These are phyloP conservation scores for Colletotrichum shisoi DNA, from an alignment of 2,329 filamentous ascomycete genomes.

Conservation along the genomic window DNA sequence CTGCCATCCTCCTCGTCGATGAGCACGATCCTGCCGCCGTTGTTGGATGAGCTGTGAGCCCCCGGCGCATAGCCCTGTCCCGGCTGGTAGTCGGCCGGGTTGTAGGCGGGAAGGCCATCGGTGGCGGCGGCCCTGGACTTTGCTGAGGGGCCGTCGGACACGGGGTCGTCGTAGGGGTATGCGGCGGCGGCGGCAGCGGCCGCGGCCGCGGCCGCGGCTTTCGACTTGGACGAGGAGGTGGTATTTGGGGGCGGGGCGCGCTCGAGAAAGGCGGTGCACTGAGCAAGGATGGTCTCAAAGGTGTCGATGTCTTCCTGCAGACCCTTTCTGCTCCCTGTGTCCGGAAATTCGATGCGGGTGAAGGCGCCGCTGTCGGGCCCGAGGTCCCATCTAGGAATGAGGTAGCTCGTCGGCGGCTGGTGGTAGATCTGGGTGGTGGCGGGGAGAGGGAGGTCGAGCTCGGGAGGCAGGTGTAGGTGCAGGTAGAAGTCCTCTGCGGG, in stretches of 20 bases:
- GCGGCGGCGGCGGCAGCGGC: conserved; percentile 13
- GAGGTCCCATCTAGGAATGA: conserved; percentile 94
- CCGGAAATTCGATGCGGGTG: conserved; percentile 89
- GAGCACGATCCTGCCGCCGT: conserved; percentile 83
- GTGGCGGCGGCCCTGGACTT: conserved; percentile 43
- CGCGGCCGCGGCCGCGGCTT: conserved; percentile 13
- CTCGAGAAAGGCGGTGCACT: conserved; percentile 95
- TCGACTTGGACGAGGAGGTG: conserved; percentile 40
- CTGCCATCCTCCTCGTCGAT: conserved; percentile 96
- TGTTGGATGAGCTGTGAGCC: conserved; percentile 61
- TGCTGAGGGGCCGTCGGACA: conserved; percentile 42
- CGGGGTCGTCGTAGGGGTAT: conserved; percentile 36
- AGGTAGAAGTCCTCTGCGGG: conserved; percentile 94
- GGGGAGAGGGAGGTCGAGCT: conserved; percentile 90
- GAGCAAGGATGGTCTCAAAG: conserved; percentile 96
- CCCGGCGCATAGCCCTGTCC: conserved; percentile 79
- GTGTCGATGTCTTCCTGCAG: conserved; percentile 93
- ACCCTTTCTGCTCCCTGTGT: conserved; percentile 72
- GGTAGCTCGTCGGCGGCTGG: conserved; percentile 88
- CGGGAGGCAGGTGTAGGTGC: conserved; percentile 90
- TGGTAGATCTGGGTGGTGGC: conserved; percentile 98
- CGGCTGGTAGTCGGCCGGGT: conserved; percentile 80
- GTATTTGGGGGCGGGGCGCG: conserved; percentile 71
- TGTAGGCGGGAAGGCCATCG: conserved; percentile 70
- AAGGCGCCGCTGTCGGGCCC: conserved; percentile 89